These are phyloP conservation scores for Skeletonema grethae DNA, from an alignment of 108 stramenopile genomes.

Conservation along the genomic window DNA sequence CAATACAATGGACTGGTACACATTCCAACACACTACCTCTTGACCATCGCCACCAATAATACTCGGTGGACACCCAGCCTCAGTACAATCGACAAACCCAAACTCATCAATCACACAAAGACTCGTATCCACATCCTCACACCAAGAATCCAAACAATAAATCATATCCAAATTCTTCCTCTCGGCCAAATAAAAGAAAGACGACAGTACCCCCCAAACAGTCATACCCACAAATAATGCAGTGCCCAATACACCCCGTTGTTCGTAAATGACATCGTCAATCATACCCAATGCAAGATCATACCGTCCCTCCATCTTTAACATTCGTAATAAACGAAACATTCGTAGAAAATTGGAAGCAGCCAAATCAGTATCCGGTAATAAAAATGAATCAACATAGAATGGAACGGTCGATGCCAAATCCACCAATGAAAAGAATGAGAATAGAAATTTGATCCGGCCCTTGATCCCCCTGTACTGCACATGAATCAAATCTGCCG, in stretches of 20 bases:
- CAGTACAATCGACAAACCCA: constrained; percentile 74
- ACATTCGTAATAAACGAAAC: constrained; percentile 91
- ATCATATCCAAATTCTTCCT: constrained; percentile 77
- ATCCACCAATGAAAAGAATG: constrained; percentile 83
- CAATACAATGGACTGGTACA: constrained; percentile 71
- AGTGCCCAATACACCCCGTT: constrained; percentile 71
- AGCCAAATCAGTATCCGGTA: constrained; percentile 61
- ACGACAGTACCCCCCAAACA: constrained; percentile 73
- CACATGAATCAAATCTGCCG: constrained; percentile 61
- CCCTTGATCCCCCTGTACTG: constrained; percentile 51
- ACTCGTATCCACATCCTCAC: constrained; percentile 62
- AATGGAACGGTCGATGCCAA: constrained; percentile 86
- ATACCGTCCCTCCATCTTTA: constrained; percentile 87
- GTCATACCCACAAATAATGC: constrained; percentile 88
- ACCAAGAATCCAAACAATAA: constrained; percentile 69
- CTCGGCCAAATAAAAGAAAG: constrained; percentile 85
- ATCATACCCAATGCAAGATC: constrained; percentile 75
- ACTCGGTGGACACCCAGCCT: constrained; percentile 58
- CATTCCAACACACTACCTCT: constrained; percentile 76
- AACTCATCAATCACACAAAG: constrained; percentile 69
- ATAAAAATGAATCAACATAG: constrained; percentile 82
- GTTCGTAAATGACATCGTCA: constrained; percentile 79
- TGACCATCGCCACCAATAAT: constrained; percentile 24
- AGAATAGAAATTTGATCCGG: constrained; percentile 55
- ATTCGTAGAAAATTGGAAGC: constrained; percentile 85